Percentiles rank a stretch among this genome's conserved stretches.
phyloP scores from a whole-genome alignment of 495 filamentous ascomycete genomes.

The Oidiodendron maius region DNA sequence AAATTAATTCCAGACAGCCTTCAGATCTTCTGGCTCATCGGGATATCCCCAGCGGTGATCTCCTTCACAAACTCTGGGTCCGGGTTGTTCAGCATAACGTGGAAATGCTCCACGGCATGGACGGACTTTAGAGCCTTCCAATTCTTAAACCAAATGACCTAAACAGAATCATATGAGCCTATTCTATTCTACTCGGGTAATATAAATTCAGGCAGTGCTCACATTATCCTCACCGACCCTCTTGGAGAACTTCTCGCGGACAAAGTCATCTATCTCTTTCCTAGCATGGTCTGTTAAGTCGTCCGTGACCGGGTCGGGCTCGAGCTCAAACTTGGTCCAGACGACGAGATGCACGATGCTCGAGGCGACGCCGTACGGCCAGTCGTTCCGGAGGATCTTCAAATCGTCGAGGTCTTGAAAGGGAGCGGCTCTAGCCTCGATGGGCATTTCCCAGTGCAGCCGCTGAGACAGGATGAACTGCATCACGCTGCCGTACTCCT shows the following conservation, averaged over 20 bases:
- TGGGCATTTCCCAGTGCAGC: conserved; percentile 51
- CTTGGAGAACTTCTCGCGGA: conserved; percentile 53
- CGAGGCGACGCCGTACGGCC: conserved; percentile 78
- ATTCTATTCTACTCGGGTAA: neutral
- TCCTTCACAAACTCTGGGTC: conserved; percentile 61
- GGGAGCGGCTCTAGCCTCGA: conserved; percentile 28
- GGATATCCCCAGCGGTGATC: conserved; percentile 70
- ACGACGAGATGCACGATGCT: conserved; percentile 77
- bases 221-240: conserved; percentile 36
- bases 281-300: conserved; percentile 59
- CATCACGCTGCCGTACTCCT: conserved; percentile 66
- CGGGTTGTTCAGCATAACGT: conserved; percentile 80
- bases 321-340: conserved; percentile 80
- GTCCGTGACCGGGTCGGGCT: conserved; percentile 57
- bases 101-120: conserved; percentile 88
- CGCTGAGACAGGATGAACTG: conserved; percentile 62
- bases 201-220: conserved; percentile 17
- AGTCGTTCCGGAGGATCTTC: conserved; percentile 80
- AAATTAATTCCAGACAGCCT: too few relatives aligned
- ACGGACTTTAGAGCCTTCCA: conserved; percentile 77
- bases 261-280: conserved; percentile 60
- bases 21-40: conserved; percentile 33
- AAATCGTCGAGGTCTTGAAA: conserved; percentile 53
- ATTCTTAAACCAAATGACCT: conserved; percentile 89
- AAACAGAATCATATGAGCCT: neutral